phyloP scores from a whole-genome alignment of 2,329 filamentous ascomycete genomes.

The Paramyrothecium roridum region DNA sequence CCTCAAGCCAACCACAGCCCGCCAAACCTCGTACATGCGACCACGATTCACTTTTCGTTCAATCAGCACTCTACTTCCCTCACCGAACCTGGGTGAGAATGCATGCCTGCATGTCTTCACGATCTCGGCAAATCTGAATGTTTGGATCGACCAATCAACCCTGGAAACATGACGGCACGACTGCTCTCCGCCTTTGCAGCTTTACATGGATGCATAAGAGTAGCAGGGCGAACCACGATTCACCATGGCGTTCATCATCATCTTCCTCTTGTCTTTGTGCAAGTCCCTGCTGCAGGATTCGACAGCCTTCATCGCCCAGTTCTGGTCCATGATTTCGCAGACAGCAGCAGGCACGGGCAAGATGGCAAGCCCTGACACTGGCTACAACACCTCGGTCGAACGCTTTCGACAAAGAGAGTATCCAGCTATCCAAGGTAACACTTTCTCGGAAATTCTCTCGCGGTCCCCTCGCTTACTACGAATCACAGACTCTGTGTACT shows the following conservation, averaged over 20 bases:
- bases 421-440: conserved; percentile 65
- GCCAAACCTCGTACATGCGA: background rate
- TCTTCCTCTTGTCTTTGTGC: background rate
- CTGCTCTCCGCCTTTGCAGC: too few species aligned
- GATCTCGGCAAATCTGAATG: too few species aligned
- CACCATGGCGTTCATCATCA: too few species aligned
- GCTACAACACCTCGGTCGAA: conserved; percentile 60
- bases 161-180: too few species aligned
- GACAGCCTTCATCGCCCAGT: background rate
- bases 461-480: background rate
- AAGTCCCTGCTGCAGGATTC: background rate
- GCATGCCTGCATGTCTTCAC: too few species aligned
- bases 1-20: background rate
- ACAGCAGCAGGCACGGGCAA: background rate
- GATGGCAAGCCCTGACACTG: conserved; percentile 9
- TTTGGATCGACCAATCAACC: too few species aligned
- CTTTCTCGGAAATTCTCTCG: background rate
- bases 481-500: conserved; percentile 66
- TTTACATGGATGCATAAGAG: too few species aligned
- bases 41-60: background rate
- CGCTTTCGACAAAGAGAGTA: conserved; percentile 58
- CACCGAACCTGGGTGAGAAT: too few species aligned
- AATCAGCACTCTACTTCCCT: too few species aligned
- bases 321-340: background rate
- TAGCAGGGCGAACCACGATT: too few species aligned